Base-by-base conservation (phyloP, 1,284 basidiomycete species). In the Meira miltonrushii region DNA sequence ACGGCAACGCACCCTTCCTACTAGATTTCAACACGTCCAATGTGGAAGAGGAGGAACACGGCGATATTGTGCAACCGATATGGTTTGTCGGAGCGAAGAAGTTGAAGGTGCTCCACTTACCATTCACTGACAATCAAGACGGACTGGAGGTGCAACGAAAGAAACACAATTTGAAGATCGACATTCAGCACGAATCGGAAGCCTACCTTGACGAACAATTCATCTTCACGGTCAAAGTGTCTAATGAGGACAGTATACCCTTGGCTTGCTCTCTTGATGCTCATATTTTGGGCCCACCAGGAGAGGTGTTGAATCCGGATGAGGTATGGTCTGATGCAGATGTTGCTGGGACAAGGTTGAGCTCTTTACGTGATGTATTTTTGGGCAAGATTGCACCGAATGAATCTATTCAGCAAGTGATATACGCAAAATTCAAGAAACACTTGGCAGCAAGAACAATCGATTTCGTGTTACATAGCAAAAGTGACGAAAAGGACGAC, bases 131-230 rank as follows among this genome's bases (percentile, higher is more conserved):
- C 2, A 41, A 59, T 28, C 23, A 40, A 44, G 21, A n/a, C 11
- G 19, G 21, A 4, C 39, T 60, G 17, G 17, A 1, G 28, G 21
- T 60, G 23, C 40, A n/a, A 23, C 13, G 43, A 23, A n/a, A 25
- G 11, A 10, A 23, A 17, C 58, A 60, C 46, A n/a, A 50, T 12
- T 5, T 60, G 25, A 23, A 25, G 11, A 38, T 59, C 7, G 39
- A 60, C 15, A 11, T 59, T 11, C 13, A 12, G 4, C 58, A 60
- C 28, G 12, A 48, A 37, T 13, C 10, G 15, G 40, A 50, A 15
- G 58, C 39, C 6, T 58, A 39, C 38, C 54, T 60, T 15, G 55
- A 60, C 43, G 58, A 60, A 33, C 23, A n/a, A 9, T 13, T 52
- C 19, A 7, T 23, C 12, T 23, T 60, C 21, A 40, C 11, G 17